Conservation (phyloP, 202 grass and related monocot species). For the Saccharum hybrid region DNA sequence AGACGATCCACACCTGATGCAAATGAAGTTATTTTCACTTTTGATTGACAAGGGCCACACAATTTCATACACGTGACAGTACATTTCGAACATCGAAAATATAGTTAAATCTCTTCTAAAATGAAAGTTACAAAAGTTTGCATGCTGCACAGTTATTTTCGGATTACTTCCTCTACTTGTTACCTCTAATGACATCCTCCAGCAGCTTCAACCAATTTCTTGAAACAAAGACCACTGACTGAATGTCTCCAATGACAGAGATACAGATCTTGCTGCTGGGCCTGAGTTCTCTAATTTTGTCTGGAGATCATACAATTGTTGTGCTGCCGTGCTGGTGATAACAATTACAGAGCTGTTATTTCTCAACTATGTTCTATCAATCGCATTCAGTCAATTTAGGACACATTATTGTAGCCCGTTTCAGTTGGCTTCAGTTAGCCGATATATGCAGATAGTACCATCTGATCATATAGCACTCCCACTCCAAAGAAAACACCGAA, state of each 20-base stretch:
- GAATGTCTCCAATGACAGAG: neutral
- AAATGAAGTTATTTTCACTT: neutral
- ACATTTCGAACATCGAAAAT: neutral
- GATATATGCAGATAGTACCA: conserved; percentile 7
- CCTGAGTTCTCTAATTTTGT: neutral
- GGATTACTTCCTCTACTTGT: neutral
- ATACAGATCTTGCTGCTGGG: neutral
- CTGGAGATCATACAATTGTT: neutral
- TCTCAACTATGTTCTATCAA: too few species aligned
- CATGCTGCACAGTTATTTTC: neutral
- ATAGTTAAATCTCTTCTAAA: neutral
- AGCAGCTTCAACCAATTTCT: neutral
- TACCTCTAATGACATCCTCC: neutral
- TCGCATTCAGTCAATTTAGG: too few species aligned
- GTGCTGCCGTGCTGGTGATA: neutral
- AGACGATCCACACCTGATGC: neutral
- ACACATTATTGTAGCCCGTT: too few species aligned
- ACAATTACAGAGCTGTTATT: neutral
- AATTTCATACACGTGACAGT: neutral
- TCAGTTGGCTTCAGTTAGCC: neutral
- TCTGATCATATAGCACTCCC: conserved; percentile 39
- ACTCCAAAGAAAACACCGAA: conserved; percentile 46
- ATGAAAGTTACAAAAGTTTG: neutral
- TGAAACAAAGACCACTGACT: neutral
- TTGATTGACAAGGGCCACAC: neutral